Conservation (phyloP, 192 early-diverging fungal genomes). For the Rhizophagus clarus region DNA sequence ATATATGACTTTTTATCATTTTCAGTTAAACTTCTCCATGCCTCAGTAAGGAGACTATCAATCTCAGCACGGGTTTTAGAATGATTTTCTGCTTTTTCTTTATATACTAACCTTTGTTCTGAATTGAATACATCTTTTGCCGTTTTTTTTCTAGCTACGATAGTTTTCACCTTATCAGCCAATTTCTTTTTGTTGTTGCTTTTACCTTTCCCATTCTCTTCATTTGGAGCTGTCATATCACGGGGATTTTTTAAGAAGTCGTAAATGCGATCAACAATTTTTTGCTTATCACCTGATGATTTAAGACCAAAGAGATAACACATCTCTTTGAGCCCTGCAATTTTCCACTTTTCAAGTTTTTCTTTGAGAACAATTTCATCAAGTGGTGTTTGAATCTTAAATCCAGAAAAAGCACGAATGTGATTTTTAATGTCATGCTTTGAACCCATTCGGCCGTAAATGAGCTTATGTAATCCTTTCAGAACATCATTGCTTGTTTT, state of each 20-base stretch:
- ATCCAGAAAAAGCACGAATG: conserved; percentile 8
- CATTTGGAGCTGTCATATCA: neutral
- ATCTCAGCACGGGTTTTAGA: neutral
- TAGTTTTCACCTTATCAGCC: neutral
- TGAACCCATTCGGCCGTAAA: neutral
- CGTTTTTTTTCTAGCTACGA: neutral
- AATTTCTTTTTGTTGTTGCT: neutral
- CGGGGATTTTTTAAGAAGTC: neutral
- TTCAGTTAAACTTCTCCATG: neutral
- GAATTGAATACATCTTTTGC: neutral
- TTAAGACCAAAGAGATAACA: conserved; percentile 3
- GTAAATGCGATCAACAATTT: neutral
- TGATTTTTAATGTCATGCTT: conserved; percentile 3
- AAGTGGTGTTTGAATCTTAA: neutral
- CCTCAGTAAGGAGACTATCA: neutral
- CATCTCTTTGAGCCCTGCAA: neutral
- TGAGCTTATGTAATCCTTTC: conserved; percentile 7
- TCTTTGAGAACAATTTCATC: conserved; percentile 6
- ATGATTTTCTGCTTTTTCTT: neutral
- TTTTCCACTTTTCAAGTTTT: conserved; percentile 16
- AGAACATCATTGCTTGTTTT: neutral
- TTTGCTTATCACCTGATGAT: neutral
- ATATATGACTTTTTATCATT: neutral
- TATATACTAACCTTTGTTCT: neutral
- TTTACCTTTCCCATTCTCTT: neutral